Base-by-base conservation (phyloP, 345 rosid species). In the Populus ilicifolia region DNA sequence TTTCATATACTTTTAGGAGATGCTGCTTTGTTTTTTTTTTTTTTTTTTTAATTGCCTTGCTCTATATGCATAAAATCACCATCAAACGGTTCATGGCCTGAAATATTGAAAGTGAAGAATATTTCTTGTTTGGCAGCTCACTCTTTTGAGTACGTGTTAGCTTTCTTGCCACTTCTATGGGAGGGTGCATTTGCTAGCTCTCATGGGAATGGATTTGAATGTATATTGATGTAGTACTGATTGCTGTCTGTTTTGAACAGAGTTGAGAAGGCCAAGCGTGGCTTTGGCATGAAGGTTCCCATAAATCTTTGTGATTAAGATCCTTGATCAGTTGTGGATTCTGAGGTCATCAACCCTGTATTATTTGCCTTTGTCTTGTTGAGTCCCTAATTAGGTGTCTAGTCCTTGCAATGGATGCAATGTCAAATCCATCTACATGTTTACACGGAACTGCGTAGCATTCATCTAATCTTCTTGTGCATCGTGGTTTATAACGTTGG, bases 281-380 rank as follows among this genome's bases (percentile, higher is more conserved):
- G 84, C 2, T 77, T 81, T 30, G 80, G 84, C 52, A 81, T 81
- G 84, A 81, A 72, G 75, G 46, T 77, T 33, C 84, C 80, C 5
- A 76, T 67, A 39, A 69, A 35, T 46, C 54, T 17, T 17, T 16
- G n/a, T n/a, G 23, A 75, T 38, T 8, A 48, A 44, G 23, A 23
- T 64, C 2, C 16, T 48, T 48, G 71, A 21, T 46, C 48, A 8
- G 64, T 5, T 52, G 65, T 35, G 23, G 23, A 50, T 71, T 30
- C 36, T 33, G 23, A 30, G 65, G 23, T 2, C 36, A 43, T 61
- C 38, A 52, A 21, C 38, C 2, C 48, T 36, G 16, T 12, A 36
- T 68, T 68, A 39, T 39, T n/a, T 39, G 20, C 44, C n/a, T n/a
- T 4, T 68, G 71, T 39, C 12, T 13, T 68, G 17, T 39, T 38